These are phyloP conservation scores for Paecilomyces niveus DNA, from an alignment of 2,329 filamentous ascomycete genomes.

Conservation along the genomic window DNA sequence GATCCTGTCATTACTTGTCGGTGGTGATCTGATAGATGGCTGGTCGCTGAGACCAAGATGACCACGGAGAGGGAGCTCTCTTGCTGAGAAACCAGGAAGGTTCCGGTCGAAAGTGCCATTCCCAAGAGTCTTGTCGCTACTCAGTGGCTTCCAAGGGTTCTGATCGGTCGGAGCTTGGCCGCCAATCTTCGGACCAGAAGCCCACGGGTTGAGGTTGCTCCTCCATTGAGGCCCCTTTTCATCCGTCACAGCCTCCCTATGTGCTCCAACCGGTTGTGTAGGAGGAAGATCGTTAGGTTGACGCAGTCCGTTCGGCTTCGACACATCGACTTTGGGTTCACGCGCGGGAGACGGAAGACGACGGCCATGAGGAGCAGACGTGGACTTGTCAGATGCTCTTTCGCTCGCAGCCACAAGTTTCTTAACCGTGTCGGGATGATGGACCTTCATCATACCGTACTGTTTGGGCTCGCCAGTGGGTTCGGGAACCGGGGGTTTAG, in stretches of 20 bases:
- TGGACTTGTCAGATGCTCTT: conserved; percentile 25
- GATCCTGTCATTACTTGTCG: conserved; percentile 10
- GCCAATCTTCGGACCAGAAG: conserved; percentile 26
- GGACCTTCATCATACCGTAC: conserved; percentile 57
- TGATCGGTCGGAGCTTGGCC: conserved; percentile 26
- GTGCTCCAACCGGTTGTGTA: conserved; percentile 13
- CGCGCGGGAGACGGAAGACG: conserved; percentile 24
- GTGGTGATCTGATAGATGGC: conserved; percentile 24
- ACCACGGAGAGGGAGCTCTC: conserved; percentile 34
- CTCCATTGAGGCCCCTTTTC: conserved; percentile 31
- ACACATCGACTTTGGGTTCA: conserved; percentile 19
- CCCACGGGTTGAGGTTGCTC: conserved; percentile 32
- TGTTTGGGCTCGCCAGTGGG: conserved; percentile 52
- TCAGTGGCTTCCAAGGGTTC: conserved; percentile 55
- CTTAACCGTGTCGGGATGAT: conserved; percentile 49
- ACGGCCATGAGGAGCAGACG: conserved; percentile 15
- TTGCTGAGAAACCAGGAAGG: conserved; percentile 43
- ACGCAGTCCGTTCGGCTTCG: conserved; percentile 22
- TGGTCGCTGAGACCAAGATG: conserved; percentile 34
- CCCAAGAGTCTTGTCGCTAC: conserved; percentile 51
- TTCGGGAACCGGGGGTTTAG: conserved; percentile 52
- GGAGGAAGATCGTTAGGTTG: conserved; percentile 14
- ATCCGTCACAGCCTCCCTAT: conserved; percentile 20
- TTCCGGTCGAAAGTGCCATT: conserved; percentile 57
- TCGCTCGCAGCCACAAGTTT: conserved; percentile 33